These are phyloP conservation scores for Colletotrichum tabaci DNA, from an alignment of 2,329 filamentous ascomycete species.

Conservation along the genomic window DNA sequence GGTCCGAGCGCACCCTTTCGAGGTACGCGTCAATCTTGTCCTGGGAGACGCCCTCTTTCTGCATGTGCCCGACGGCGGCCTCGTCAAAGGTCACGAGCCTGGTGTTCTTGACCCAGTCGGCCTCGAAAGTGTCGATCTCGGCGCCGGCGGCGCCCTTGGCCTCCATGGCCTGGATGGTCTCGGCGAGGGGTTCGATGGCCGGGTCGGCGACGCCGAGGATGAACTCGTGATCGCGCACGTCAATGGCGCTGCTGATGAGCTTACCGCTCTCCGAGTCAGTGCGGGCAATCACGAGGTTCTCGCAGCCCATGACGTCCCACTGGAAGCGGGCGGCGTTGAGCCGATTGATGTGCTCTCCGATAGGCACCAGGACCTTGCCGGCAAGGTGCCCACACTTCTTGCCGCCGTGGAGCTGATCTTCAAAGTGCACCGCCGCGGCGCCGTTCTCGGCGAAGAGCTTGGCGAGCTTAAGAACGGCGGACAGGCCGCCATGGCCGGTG, in stretches of 20 bases:
- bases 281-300: slow-evolving; percentile 94
- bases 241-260: slow-evolving; percentile 90
- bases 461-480: slow-evolving; percentile 93
- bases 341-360: slow-evolving; percentile 96
- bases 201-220: slow-evolving; percentile 88
- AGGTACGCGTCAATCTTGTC: slow-evolving; percentile 79
- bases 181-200: slow-evolving; percentile 84
- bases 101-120: slow-evolving; percentile 88
- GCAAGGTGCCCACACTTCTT: slow-evolving; percentile 99
- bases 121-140: slow-evolving; percentile 90
- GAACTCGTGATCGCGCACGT: slow-evolving; percentile 96
- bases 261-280: slow-evolving; percentile 96
- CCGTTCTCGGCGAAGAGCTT: slow-evolving; percentile 99
- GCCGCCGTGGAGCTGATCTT: slow-evolving; percentile 96
- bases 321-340: slow-evolving; percentile 94
- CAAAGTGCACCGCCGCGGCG: slow-evolving; percentile 95
- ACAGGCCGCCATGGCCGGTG: slow-evolving; percentile 93
- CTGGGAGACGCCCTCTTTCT: slow-evolving; percentile 74
- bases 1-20: slow-evolving; percentile 71
- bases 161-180: slow-evolving; percentile 93
- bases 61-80: slow-evolving; percentile 83
- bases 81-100: slow-evolving; percentile 93
- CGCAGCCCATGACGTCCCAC: slow-evolving; percentile 97
- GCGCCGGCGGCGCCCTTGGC: slow-evolving; percentile 79
- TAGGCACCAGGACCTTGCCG: slow-evolving; percentile 94